phyloP scores from a whole-genome alignment of 257 asterid species.

The Datura wrightii region DNA sequence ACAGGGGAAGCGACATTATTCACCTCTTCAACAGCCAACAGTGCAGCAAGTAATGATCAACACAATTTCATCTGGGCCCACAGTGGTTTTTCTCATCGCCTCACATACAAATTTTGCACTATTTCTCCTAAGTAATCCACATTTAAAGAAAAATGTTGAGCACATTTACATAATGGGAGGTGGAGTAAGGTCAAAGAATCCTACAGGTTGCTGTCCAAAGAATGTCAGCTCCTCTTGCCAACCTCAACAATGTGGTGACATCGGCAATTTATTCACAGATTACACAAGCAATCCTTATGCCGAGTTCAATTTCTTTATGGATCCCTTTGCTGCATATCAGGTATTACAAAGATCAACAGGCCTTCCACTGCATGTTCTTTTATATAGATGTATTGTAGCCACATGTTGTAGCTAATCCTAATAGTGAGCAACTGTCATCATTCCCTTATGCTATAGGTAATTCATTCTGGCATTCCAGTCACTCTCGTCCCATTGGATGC shows the following conservation, averaged over 20 bases:
- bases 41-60: conserved; percentile 76
- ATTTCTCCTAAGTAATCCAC: conserved; percentile 75
- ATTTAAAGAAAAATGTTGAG: conserved; percentile 66
- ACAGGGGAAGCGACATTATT: conserved; percentile 73
- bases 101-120: conserved; percentile 66
- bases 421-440: neutral
- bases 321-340: conserved; percentile 97
- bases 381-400: neutral
- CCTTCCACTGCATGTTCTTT: neutral
- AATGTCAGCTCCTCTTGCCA: conserved; percentile 56
- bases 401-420: neutral
- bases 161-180: conserved; percentile 92
- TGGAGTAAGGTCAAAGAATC: conserved; percentile 70
- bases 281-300: conserved; percentile 78
- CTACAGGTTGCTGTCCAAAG: conserved; percentile 73
- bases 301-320: conserved; percentile 82
- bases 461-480: conserved; percentile 82
- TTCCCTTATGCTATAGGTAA: conserved; percentile 51
- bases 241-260: conserved; percentile 70
- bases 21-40: conserved; percentile 80
- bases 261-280: conserved; percentile 71
- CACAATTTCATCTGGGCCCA: conserved; percentile 72
- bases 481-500: conserved; percentile 94
- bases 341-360: conserved; percentile 38
- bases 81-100: conserved; percentile 64